phyloP scores from a whole-genome alignment of 2,329 filamentous ascomycete species.

The Penicillium brasilianum region DNA sequence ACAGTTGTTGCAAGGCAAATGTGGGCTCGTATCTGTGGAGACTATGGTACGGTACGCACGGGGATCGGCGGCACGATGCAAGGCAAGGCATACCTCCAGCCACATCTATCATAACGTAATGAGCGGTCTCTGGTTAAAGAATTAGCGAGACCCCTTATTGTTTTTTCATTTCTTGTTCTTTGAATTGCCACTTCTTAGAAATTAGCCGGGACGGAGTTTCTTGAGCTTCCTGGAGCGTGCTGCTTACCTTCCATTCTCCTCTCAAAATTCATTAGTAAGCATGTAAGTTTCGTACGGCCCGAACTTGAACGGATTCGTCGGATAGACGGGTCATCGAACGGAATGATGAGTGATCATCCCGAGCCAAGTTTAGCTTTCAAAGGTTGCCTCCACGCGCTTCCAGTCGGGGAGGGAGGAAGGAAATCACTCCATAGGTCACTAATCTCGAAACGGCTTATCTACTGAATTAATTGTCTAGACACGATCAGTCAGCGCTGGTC shows the following conservation, averaged over 20 bases:
- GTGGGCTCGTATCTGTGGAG: neutral
- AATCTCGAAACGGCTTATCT: neutral
- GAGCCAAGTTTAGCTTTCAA: constrained; percentile 4
- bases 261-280: neutral
- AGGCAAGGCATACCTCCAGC: neutral
- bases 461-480: neutral
- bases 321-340: neutral
- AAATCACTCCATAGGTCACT: neutral
- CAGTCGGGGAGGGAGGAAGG: neutral
- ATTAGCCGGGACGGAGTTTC: neutral
- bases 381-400: neutral
- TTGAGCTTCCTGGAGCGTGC: neutral
- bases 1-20: neutral
- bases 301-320: neutral
- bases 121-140: neutral
- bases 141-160: neutral
- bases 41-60: neutral
- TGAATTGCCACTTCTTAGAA: neutral
- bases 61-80: neutral
- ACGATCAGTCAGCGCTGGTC: neutral
- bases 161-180: neutral
- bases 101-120: neutral
- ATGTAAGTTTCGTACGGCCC: neutral
- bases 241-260: neutral
- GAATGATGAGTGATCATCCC: constrained; percentile 18